These are phyloP conservation scores for Chalara sp. DNA, from an alignment of 2,329 filamentous ascomycete species.

Conservation along the genomic window DNA sequence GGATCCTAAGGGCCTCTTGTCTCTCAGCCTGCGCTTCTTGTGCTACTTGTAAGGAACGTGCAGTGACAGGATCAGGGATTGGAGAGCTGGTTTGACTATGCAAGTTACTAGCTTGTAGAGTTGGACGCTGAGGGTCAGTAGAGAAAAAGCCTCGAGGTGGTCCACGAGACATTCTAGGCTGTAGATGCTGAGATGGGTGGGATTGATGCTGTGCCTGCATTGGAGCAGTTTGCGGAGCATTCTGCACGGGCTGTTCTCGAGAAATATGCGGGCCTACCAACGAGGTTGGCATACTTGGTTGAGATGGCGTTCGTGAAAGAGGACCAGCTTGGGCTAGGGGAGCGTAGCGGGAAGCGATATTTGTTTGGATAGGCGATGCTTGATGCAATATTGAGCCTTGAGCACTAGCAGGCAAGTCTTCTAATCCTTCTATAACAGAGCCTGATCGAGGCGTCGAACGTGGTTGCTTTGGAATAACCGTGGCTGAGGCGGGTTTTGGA, in stretches of 20 bases:
- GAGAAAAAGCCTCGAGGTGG: constrained; percentile 24
- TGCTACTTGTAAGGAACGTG: constrained; percentile 20
- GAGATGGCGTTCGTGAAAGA: constrained; percentile 18
- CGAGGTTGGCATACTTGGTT: constrained; percentile 17
- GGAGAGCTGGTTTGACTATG: constrained; percentile 6
- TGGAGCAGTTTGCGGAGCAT: constrained; percentile 6
- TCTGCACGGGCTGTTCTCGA: constrained; percentile 13
- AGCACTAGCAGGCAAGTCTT: constrained; percentile 27
- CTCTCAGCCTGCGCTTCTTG: constrained; percentile 25
- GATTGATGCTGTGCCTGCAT: constrained; percentile 13
- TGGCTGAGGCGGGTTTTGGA: constrained; percentile 50
- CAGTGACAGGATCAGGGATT: constrained; percentile 10
- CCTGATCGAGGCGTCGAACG: constrained; percentile 40
- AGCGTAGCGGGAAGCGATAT: constrained; percentile 21
- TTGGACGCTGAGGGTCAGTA: constrained; percentile 18
- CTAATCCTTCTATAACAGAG: constrained; percentile 38
- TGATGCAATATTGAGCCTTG: constrained; percentile 16
- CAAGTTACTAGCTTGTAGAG: constrained; percentile 10
- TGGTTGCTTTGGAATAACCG: constrained; percentile 42
- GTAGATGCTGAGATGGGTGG: not conserved
- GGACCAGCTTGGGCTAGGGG: constrained; percentile 26
- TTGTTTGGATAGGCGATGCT: constrained; percentile 20
- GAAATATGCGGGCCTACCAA: constrained; percentile 19
- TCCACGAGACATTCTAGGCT: constrained; percentile 13
- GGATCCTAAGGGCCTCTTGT: constrained; percentile 20